Evolutionary conservation across 192 early-diverging fungal genomes (phyloP).

Genomic region (Borealophlyctis nickersoniae): DNA sequence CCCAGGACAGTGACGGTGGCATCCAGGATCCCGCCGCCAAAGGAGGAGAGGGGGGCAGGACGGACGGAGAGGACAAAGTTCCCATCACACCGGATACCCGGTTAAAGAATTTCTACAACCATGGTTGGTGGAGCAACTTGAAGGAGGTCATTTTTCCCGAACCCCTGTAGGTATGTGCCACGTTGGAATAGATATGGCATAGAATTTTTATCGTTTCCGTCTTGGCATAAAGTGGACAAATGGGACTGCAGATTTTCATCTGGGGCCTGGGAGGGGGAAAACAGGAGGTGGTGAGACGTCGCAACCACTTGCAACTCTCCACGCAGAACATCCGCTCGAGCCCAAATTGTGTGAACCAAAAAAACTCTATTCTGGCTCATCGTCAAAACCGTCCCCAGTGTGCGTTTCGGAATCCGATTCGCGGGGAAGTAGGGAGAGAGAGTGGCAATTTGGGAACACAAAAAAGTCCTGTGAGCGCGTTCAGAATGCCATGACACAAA

Average conservation of each 20-base stretch:
- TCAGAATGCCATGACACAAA: constrained; percentile 17
- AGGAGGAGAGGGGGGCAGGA: background rate
- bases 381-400: background rate
- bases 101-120: constrained; percentile 41
- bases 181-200: no score
- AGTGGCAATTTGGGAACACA: constrained; percentile 51
- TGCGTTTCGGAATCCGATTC: constrained; percentile 9
- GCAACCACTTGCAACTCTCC: no score
- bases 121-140: constrained; percentile 32
- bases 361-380: constrained; percentile 1
- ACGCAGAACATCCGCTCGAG: no score
- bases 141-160: constrained; percentile 37
- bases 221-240: no score
- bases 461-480: constrained; percentile 28
- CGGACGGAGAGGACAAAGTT: constrained; percentile 12
- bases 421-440: constrained; percentile 25
- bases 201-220: no score
- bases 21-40: background rate
- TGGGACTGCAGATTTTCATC: no score
- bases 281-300: no score
- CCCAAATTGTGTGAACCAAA: no score
- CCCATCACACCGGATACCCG: constrained; percentile 20
- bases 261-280: no score
- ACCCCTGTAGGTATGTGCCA: constrained; percentile 14
- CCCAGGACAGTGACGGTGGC: background rate